Percentiles rank a stretch among this genome's conserved stretches.
Conservation (phyloP, 805 yeast genomes). For the Candida succiphila region DNA sequence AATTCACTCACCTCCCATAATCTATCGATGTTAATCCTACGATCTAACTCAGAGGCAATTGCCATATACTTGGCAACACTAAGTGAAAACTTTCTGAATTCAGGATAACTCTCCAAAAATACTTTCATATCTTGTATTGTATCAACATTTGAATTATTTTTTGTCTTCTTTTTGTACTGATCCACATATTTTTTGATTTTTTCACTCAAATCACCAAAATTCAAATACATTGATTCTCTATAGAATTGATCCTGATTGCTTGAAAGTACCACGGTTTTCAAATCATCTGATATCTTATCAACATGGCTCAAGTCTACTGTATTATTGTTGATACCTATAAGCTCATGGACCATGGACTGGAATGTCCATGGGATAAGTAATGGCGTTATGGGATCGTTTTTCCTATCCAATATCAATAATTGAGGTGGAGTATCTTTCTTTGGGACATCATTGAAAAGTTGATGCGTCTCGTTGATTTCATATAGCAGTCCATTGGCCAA, state of each 20-base stretch:
- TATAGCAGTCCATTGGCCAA: constrained; percentile 59
- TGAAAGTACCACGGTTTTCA: constrained; percentile 54
- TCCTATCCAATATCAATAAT: constrained; percentile 69
- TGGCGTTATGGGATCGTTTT: constrained; percentile 90
- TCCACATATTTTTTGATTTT: constrained; percentile 77
- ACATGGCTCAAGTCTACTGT: constrained; percentile 57
- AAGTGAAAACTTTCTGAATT: constrained; percentile 76
- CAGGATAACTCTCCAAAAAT: constrained; percentile 89
- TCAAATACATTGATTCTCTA: constrained; percentile 71
- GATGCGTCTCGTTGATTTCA: constrained; percentile 44
- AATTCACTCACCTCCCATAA: constrained; percentile 84
- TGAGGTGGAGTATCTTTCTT: constrained; percentile 58
- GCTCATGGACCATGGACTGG: constrained; percentile 94
- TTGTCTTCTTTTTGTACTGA: constrained; percentile 71
- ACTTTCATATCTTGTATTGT: constrained; percentile 85
- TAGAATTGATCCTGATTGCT: constrained; percentile 70
- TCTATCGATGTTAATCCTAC: constrained; percentile 49
- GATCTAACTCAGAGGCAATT: constrained; percentile 77
- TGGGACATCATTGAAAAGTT: constrained; percentile 60
- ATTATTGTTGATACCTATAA: constrained; percentile 74
- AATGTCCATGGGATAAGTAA: constrained; percentile 94
- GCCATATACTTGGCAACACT: constrained; percentile 91
- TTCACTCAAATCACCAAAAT: constrained; percentile 93
- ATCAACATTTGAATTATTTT: constrained; percentile 59
- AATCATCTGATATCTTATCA: constrained; percentile 46